Conservation (phyloP, 2,329 filamentous ascomycete species). For the Aschersonia sp. region DNA sequence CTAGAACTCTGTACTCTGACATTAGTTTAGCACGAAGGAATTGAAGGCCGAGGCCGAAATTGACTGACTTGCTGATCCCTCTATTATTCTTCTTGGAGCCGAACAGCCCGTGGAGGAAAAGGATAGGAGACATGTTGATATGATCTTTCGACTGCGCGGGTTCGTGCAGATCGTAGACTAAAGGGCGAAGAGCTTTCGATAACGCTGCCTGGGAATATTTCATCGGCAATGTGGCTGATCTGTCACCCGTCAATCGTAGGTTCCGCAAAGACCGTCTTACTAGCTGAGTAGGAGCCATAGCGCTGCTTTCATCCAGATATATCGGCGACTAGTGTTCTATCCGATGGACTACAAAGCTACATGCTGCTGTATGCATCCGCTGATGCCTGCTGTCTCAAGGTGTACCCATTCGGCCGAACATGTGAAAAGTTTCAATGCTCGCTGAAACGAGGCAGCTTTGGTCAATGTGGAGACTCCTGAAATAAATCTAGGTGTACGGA, state of each 20-base stretch:
- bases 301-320: background rate
- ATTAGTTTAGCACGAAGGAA: background rate
- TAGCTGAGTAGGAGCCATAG: background rate
- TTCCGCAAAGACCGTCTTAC: background rate
- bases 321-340: background rate
- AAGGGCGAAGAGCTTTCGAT: conserved; percentile 11
- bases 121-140: conserved; percentile 44
- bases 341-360: background rate
- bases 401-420: no score
- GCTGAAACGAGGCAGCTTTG: no score
- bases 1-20: conserved; percentile 46
- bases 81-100: conserved; percentile 93
- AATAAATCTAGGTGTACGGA: no score
- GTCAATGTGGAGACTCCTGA: no score
- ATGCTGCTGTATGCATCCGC: no score
- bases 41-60: background rate
- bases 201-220: background rate
- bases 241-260: background rate
- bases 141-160: conserved; percentile 28
- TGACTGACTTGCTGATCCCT: conserved; percentile 77
- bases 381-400: no score
- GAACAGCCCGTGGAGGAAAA: conserved; percentile 87
- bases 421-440: no score
- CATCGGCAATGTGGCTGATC: background rate
- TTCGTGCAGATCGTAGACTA: conserved; percentile 55